A percentile compares a stretch with the other conserved stretches of the same genome.
These are phyloP conservation scores for Leptographium galeiforme DNA, from an alignment of 2,329 filamentous ascomycete genomes.

Conservation along the genomic window DNA sequence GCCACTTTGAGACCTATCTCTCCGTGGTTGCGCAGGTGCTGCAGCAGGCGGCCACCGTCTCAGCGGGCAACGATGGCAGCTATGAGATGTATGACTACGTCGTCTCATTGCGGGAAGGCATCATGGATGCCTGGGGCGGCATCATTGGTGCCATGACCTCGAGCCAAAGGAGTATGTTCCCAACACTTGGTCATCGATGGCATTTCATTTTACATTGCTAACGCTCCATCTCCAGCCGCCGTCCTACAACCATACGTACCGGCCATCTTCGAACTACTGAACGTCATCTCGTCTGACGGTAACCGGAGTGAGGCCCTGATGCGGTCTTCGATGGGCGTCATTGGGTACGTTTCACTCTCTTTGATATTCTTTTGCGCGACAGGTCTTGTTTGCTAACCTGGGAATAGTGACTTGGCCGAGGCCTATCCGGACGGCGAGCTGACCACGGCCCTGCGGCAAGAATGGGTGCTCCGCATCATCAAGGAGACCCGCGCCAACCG, in stretches of 20 bases:
- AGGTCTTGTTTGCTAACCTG: background rate
- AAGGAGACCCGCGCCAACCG: slow-evolving; percentile 84
- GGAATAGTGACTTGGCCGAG: slow-evolving; percentile 72
- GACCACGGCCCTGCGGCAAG: slow-evolving; percentile 69
- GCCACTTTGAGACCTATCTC: slow-evolving; percentile 85
- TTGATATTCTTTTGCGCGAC: background rate
- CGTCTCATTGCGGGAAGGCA: slow-evolving; percentile 85
- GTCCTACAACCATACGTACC: slow-evolving; percentile 65
- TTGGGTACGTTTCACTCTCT: slow-evolving; percentile 53
- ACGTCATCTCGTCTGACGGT: slow-evolving; percentile 63
- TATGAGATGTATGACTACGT: slow-evolving; percentile 98
- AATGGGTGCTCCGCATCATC: slow-evolving; percentile 82
- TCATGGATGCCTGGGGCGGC: slow-evolving; percentile 98
- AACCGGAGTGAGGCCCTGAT: slow-evolving; percentile 88
- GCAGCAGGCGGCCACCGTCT: slow-evolving; percentile 80
- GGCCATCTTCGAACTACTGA: slow-evolving; percentile 77
- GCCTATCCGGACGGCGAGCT: slow-evolving; percentile 87
- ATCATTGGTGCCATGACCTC: slow-evolving; percentile 90
- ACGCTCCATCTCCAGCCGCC: slow-evolving; percentile 36
- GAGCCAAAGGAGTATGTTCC: slow-evolving; percentile 55
- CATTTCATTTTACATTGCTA: slow-evolving; percentile 13
- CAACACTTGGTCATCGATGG: background rate
- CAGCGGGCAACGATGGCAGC: slow-evolving; percentile 62
- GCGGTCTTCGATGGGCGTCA: slow-evolving; percentile 90
- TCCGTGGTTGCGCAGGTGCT: slow-evolving; percentile 86